These are phyloP conservation scores for Sambucus nigra DNA, from an alignment of 129 eudicot genomes.

Conservation along the genomic window DNA sequence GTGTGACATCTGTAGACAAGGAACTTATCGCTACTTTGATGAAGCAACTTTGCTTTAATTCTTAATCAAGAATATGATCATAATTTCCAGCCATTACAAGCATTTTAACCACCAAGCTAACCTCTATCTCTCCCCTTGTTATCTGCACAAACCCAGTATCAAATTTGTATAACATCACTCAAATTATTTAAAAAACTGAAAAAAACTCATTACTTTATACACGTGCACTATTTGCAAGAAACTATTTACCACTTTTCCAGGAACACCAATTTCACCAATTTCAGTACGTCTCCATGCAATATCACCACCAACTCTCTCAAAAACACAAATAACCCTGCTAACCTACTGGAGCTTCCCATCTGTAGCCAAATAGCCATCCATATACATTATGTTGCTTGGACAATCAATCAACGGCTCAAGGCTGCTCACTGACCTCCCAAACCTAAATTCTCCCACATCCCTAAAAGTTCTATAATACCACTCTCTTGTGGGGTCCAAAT, in stretches of 20 bases:
- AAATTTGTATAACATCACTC: neutral
- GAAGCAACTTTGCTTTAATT: constrained; percentile 71
- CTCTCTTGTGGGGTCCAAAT: constrained; percentile 76
- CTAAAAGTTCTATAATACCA: constrained; percentile 76
- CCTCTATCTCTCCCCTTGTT: constrained; percentile 55
- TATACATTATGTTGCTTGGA: constrained; percentile 54
- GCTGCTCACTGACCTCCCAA: constrained; percentile 54
- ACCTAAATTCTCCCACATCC: constrained; percentile 83
- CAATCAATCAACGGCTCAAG: constrained; percentile 58
- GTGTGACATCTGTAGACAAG: too few species aligned
- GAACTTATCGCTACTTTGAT: constrained; percentile 58
- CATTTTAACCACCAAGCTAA: constrained; percentile 74
- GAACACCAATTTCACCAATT: constrained; percentile 64
- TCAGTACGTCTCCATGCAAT: constrained; percentile 86
- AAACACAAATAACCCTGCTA: constrained; percentile 51
- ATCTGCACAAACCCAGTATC: constrained; percentile 33
- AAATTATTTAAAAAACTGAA: too few species aligned
- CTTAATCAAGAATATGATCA: constrained; percentile 87
- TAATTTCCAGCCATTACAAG: constrained; percentile 84
- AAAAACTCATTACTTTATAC: too few species aligned
- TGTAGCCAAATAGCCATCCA: constrained; percentile 60
- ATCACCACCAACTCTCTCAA: constrained; percentile 53
- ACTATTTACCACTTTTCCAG: constrained; percentile 63
- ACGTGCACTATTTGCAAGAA: neutral
- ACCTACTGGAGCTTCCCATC: constrained; percentile 44